Evolutionary conservation across 257 asterid species (phyloP), one percentile per base, ranked within the genome.

Genomic region (Ehretia macrophylla): DNA sequence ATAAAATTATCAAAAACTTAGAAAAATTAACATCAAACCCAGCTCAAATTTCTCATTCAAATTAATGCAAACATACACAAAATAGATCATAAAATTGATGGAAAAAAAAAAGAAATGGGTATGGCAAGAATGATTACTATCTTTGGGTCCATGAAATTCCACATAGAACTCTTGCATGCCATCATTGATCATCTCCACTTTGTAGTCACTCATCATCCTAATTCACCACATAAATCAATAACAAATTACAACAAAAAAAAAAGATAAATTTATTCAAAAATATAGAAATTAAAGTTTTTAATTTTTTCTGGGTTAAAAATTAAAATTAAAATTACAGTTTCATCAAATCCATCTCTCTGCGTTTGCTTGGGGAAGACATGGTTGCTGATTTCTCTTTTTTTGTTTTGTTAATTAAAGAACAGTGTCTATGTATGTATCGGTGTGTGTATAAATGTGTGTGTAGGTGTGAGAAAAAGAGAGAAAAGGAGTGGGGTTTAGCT

Each of bases 341-440:
- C 96, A 84, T 84, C 83, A 89, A 76, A 75, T 89, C 97, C 97
- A 86, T 86, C 68, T 89, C 95, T 65, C 97, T 72, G 75, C 97
- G 89, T 63, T 84, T 86, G 92, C 84, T 86, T 60, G 97, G 94
- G 45, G 92, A 86, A 74, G 97, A 82, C 95, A 86, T 89, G 84
- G 51, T 66, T 72, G 45, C 56, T 64, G 45, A 54, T 47, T 27
- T 18, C 22, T 51, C 27, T 6, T 47, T 8, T 17, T 4, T 19
- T 55, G 39, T 52, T 52, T 20, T 38, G 47, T 2, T 10, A 42
- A n/a, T 42, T 42, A 42, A 42, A 42, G 8, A 3, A 42, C 65
- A 39, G 40, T 45, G 14, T 14, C 17, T 21, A 59, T 20, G 32
- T 23, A 4, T 44, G 35, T 49, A 39, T n/a, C 52, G 60, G 68